Base-by-base conservation (phyloP, 164 flowering plant genomes). In the Stephania cephalantha region DNA sequence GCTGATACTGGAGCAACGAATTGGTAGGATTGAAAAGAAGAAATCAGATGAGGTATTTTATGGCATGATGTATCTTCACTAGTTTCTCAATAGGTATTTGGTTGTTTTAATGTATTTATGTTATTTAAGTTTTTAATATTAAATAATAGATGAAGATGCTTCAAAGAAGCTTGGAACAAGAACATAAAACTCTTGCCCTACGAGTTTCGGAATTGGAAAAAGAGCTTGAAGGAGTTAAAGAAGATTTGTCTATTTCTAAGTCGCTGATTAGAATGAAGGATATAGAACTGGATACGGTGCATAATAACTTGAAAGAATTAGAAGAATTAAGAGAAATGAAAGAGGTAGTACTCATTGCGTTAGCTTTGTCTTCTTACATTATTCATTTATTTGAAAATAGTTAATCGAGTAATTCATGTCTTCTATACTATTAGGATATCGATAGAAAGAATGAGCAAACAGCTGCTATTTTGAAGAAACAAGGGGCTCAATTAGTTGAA, bases 361-460 rank as follows among this genome's bases (percentile, higher is more conserved):
- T 48, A 18, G 20, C 8, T 48, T 42, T 15, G 22, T 58, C 22
- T 17, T 20, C 6, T 61, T 61, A 61, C 9, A 61, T 61, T 25
- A 20, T 18, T n/a, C 9, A n/a, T 61, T 61, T 50, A 35, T 61
- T 61, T 61, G 66, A 4, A 61, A 5, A 61, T 61, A 18, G 5
- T 18, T 25, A 18, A 7, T 35, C 42, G 4, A 35, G 58, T 76
- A 31, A 79, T 35, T 18, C 13, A n/a, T 15, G 63, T 31, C 11
- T 74, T 25, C 29, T 31, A 4, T 82, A 66, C 13, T 73, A 73
- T 71, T 77, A 94, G 99, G 99, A 94, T 72, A 94, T 94, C 79
- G 97, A 96, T 80, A 85, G 98, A 81, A 96, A 92, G 79, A 96
- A 96, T 84, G 98, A 89, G 78, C 98, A 96, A 82, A 92, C 97